phyloP scores from a whole-genome alignment of 1,284 basidiomycete genomes.

The Moniliophthora roreri region DNA sequence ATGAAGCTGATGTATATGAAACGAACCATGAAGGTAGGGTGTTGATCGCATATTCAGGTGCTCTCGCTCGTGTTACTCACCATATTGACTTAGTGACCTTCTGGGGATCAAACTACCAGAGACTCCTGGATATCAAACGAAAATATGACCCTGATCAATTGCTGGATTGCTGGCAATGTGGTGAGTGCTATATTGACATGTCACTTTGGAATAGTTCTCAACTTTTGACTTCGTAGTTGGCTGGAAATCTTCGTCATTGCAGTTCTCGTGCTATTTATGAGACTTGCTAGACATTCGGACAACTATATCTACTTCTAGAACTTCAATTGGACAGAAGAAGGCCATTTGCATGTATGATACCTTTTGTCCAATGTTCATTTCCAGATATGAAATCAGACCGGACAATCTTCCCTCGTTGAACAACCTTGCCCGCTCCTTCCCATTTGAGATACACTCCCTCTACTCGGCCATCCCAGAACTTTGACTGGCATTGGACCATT shows the following conservation, averaged over 20 bases:
- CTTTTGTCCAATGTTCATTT: constrained; percentile 62
- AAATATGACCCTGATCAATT: constrained; percentile 20
- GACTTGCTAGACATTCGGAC: background rate
- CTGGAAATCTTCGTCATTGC: constrained; percentile 11
- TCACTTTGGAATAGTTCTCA: background rate
- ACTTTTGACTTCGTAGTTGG: constrained; percentile 12
- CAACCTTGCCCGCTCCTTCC: constrained; percentile 41
- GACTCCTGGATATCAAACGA: constrained; percentile 21
- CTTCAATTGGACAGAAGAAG: constrained; percentile 12
- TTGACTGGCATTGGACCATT: constrained; percentile 45
- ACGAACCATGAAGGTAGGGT: constrained; percentile 17
- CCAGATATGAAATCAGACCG: constrained; percentile 61
- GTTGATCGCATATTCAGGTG: too few species aligned
- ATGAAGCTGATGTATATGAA: constrained; percentile 18
- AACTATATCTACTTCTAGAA: background rate
- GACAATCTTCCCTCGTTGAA: constrained; percentile 56
- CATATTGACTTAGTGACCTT: constrained; percentile 15
- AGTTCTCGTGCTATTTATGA: constrained; percentile 16
- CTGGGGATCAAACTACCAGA: constrained; percentile 25
- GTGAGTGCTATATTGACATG: constrained; percentile 32
- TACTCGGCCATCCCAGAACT: constrained; percentile 49
- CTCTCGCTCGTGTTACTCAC: background rate
- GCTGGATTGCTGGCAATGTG: constrained; percentile 25
- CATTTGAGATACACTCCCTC: constrained; percentile 64
- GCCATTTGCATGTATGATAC: constrained; percentile 42